Percentiles rank a stretch among this genome's conserved stretches.
These are phyloP conservation scores for Lagenidium sp. DNA, from an alignment of 352 stramenopile genomes.

Conservation along the genomic window DNA sequence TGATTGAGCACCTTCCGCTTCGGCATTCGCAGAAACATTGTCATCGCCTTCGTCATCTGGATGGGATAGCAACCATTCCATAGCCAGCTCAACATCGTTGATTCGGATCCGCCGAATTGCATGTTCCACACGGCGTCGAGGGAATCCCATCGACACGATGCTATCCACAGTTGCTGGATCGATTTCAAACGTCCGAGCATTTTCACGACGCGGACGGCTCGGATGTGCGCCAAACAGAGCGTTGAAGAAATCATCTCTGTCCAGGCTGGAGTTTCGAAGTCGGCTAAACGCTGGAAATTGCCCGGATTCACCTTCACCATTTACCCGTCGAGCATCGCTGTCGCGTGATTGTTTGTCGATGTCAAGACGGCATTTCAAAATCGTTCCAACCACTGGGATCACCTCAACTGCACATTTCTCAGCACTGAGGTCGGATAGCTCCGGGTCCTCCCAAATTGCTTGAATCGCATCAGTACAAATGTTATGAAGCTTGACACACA, in stretches of 20 bases:
- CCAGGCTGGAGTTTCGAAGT: constrained; percentile 26
- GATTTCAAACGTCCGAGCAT: constrained; percentile 88
- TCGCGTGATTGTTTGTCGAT: constrained; percentile 19
- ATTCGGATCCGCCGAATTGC: constrained; percentile 84
- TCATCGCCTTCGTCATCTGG: constrained; percentile 57
- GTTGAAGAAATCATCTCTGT: constrained; percentile 10
- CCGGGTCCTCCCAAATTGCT: constrained; percentile 46
- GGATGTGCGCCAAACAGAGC: background rate
- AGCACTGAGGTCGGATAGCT: constrained; percentile 28
- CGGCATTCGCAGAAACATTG: too few relatives aligned
- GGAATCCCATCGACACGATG: constrained; percentile 95
- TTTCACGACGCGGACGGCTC: background rate
- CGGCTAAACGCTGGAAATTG: constrained; percentile 12
- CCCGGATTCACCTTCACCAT: too few relatives aligned
- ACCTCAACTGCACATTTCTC: constrained; percentile 51
- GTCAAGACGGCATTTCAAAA: constrained; percentile 74
- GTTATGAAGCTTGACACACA: constrained; percentile 32
- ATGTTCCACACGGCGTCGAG: constrained; percentile 79
- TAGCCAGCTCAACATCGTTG: constrained; percentile 92
- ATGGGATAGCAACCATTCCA: constrained; percentile 95
- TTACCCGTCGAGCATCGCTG: too few relatives aligned
- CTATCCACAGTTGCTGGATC: constrained; percentile 88
- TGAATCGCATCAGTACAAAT: constrained; percentile 49
- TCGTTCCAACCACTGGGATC: constrained; percentile 55
- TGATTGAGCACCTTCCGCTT: too few relatives aligned